Conservation (phyloP, 75 land plant species). For the Sequoia sempervirens region DNA sequence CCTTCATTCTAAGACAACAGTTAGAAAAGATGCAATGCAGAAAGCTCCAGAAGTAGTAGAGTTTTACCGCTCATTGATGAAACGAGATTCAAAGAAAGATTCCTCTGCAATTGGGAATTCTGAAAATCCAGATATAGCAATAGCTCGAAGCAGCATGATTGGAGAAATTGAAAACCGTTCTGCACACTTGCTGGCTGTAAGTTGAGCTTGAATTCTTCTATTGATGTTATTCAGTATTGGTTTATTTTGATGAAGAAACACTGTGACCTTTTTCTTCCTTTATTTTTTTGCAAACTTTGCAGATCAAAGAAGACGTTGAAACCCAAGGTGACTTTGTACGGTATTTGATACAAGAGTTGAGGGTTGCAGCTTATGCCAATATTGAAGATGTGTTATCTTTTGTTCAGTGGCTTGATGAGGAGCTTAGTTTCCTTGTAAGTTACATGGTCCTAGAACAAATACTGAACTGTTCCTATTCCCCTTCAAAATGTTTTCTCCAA, state of each 20-base stretch:
- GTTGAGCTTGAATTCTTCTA: constrained; percentile 17
- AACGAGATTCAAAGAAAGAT: constrained; percentile 49
- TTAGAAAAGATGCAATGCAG: constrained; percentile 36
- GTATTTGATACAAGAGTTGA: constrained; percentile 55
- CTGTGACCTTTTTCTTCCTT: constrained; percentile 14
- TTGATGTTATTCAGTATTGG: constrained; percentile 3
- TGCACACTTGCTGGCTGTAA: constrained; percentile 75
- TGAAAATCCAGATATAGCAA: constrained; percentile 19
- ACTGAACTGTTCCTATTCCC: neutral
- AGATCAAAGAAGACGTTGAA: constrained; percentile 78
- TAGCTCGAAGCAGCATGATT: constrained; percentile 62
- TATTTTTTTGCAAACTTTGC: neutral
- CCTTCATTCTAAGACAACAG: neutral
- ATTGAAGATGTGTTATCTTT: constrained; percentile 73
- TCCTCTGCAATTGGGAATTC: constrained; percentile 15
- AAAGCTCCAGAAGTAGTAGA: constrained; percentile 88
- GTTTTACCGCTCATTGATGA: constrained; percentile 72
- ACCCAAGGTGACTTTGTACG: constrained; percentile 76
- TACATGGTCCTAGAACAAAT: neutral
- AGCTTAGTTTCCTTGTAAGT: constrained; percentile 67
- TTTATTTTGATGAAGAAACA: neutral
- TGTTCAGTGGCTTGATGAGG: constrained; percentile 82
- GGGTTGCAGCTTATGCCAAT: constrained; percentile 43
- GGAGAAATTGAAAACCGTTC: constrained; percentile 96
- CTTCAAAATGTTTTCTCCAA: neutral